A percentile compares a stretch with the other conserved stretches of the same genome.
Conservation (phyloP, 106 monocot genomes). For the Dendrobium catenatum region DNA sequence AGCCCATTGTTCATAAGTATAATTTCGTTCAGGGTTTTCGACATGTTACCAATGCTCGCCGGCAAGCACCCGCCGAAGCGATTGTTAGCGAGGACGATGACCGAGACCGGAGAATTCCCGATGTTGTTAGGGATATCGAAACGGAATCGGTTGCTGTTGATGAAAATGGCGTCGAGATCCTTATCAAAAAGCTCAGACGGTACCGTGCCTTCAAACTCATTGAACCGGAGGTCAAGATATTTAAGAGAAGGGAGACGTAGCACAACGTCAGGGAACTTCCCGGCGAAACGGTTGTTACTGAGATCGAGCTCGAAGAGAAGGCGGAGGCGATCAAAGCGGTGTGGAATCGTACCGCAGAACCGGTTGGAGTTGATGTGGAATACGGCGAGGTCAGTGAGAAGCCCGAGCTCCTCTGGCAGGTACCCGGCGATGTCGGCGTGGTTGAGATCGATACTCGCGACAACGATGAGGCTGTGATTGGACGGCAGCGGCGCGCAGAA, state of each 20-base stretch:
- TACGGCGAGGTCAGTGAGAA: slow-evolving; percentile 57
- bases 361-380: slow-evolving; percentile 88
- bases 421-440: slow-evolving; percentile 77
- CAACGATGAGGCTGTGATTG: slow-evolving; percentile 28
- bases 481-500: slow-evolving; percentile 53
- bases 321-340: slow-evolving; percentile 21
- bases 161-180: slow-evolving; percentile 65
- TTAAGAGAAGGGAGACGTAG: slow-evolving; percentile 43
- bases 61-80: slow-evolving; percentile 69
- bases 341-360: slow-evolving; percentile 70
- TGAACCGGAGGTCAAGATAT: slow-evolving; percentile 68
- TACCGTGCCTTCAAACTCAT: slow-evolving; percentile 74
- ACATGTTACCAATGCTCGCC: slow-evolving; percentile 73
- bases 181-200: slow-evolving; percentile 37
- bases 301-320: slow-evolving; percentile 75
- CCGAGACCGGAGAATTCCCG: slow-evolving; percentile 79
- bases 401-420: slow-evolving; percentile 65
- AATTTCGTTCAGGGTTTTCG: slow-evolving; percentile 58
- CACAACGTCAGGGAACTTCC: slow-evolving; percentile 63
- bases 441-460: slow-evolving; percentile 81
- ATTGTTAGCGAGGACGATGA: slow-evolving; percentile 78
- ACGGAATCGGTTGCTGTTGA: slow-evolving; percentile 63
- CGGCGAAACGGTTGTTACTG: slow-evolving; percentile 82
- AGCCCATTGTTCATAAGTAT: slow-evolving; percentile 57
- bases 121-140: slow-evolving; percentile 59